Evolutionary conservation across 164 flowering plant genomes (phyloP).

Genomic region (Houttuynia cordata): DNA sequence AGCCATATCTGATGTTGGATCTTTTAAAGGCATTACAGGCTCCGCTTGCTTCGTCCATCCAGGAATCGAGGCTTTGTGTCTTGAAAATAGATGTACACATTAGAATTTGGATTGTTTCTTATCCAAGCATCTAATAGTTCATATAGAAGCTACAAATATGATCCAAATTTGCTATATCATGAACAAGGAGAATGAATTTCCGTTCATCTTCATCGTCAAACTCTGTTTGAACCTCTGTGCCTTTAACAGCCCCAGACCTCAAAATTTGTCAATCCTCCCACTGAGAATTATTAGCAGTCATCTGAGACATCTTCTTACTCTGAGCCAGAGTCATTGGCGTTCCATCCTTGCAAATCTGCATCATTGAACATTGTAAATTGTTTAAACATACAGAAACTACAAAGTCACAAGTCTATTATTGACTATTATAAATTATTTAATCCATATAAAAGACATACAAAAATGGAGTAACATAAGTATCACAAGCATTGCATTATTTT

Average conservation of each 20-base stretch:
- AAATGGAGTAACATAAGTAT: too few relatives aligned
- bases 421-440: too few relatives aligned
- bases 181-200: constrained; percentile 91
- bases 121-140: not conserved
- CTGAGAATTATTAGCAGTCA: constrained; percentile 87
- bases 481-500: too few relatives aligned
- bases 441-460: too few relatives aligned
- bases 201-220: constrained; percentile 95
- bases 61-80: constrained; percentile 98
- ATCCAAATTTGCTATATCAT: constrained; percentile 35
- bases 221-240: constrained; percentile 92
- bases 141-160: too few relatives aligned
- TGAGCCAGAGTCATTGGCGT: constrained; percentile 84
- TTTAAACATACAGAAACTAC: too few relatives aligned
- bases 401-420: not conserved
- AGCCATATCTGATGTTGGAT: constrained; percentile 98
- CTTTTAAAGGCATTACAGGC: constrained; percentile 91
- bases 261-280: constrained; percentile 96
- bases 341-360: constrained; percentile 82
- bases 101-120: too few relatives aligned
- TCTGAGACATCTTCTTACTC: constrained; percentile 83
- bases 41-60: constrained; percentile 97
- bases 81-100: constrained; percentile 12
- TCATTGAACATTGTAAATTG: not conserved
- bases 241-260: constrained; percentile 96